Conservation (phyloP, 345 rosid species). For the Citrus cavaleriei region DNA sequence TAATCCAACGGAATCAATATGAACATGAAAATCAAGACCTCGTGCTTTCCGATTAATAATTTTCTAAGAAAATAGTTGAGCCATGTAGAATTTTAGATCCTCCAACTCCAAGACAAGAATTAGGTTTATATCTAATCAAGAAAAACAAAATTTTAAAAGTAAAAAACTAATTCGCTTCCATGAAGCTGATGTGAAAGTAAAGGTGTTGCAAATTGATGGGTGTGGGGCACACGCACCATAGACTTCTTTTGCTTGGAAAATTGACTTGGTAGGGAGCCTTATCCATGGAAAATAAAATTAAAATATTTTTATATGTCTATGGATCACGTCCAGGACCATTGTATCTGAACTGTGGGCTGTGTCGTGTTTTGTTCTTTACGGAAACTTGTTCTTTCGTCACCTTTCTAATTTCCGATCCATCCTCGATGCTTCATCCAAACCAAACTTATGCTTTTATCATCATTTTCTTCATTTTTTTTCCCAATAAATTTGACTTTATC, state of each 20-base stretch:
- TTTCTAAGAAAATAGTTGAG: not conserved
- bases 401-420: not conserved
- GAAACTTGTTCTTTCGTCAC: no score
- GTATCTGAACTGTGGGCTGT: not conserved
- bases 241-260: not conserved
- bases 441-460: not conserved
- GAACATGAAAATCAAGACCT: not conserved
- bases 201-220: not conserved
- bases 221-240: not conserved
- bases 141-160: not conserved
- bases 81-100: not conserved
- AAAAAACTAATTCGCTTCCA: not conserved
- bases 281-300: not conserved
- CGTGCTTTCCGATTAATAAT: not conserved
- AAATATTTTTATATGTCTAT: no score
- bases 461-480: no score
- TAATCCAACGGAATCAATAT: not conserved
- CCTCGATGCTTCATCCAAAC: not conserved
- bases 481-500: no score
- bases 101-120: not conserved
- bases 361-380: no score
- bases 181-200: not conserved
- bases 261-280: conserved; percentile 1
- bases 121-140: not conserved
- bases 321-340: not conserved